Evolutionary conservation across 129 eudicot species (phyloP), one percentile per base, ranked within the genome.

Genomic region (Dittrichia graveolens): DNA sequence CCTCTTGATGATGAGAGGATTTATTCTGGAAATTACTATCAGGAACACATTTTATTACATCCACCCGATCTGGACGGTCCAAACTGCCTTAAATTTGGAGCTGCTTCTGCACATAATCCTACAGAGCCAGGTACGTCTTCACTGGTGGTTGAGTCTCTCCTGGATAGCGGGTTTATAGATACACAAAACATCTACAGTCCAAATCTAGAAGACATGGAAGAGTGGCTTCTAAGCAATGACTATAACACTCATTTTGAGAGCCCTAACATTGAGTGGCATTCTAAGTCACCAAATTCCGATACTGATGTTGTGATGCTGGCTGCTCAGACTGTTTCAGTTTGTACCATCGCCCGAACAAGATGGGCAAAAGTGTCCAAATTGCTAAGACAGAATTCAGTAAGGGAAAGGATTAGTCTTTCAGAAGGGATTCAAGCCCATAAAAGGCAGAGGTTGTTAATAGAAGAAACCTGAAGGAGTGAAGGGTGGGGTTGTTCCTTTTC

Each of bases 341-440:
- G 60, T 60, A 42, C 59, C 14, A 70, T 46, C 18, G 67, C 76
- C 19, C 47, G 47, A 37, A 46, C 45, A 57, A 59, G 75, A 59
- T 82, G 85, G 85, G 59, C 10, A 37, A 72, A 46, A 16, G 75
- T 72, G 48, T 62, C 58, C 1, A 60, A 58, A 42, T 35, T 72
- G 70, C 31, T 82, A 41, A 64, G 72, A 52, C 56, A 59, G 62
- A n/a, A 61, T 5, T 80, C 79, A 0, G 53, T 64, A 10, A 80
- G 78, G 61, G 67, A 63, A 75, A 77, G 81, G 46, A 37, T 47
- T 19, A 54, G 63, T 76, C 72, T 55, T 61, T 14, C 70, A 44
- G 55, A 81, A 71, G 69, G 78, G 61, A 54, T 67, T 24, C 63
- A 82, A 76, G 47, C 74, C 4, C 46, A 31, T 10, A 79, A 79